Percentiles rank a stretch among this genome's conserved stretches.
Conservation (phyloP, 164 flowering plant species). For the Piper betle region DNA sequence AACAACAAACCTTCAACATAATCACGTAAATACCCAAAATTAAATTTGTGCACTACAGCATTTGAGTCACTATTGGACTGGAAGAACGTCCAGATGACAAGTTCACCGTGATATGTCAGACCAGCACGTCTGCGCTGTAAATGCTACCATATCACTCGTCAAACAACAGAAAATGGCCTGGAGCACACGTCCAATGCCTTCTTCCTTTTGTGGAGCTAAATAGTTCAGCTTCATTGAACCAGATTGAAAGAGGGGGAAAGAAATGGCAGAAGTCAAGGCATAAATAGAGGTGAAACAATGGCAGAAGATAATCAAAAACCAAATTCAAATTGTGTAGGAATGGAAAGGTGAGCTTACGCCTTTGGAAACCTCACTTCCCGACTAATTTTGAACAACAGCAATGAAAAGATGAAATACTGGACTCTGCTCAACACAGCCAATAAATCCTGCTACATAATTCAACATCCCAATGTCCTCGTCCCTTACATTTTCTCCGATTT, state of each 20-base stretch:
- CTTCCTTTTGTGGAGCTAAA: constrained; percentile 34
- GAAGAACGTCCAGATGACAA: constrained; percentile 31
- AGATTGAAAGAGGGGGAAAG: constrained; percentile 22
- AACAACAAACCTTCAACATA: constrained; percentile 62
- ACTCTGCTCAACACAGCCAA: too few species aligned
- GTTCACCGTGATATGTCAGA: constrained; percentile 48
- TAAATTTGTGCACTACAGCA: constrained; percentile 21
- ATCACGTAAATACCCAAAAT: constrained; percentile 66
- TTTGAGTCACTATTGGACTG: constrained; percentile 29
- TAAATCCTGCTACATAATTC: too few species aligned
- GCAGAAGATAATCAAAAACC: too few species aligned
- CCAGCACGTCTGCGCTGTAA: constrained; percentile 78
- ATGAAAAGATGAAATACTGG: too few species aligned
- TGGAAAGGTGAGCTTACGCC: too few species aligned
- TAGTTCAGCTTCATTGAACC: constrained; percentile 33
- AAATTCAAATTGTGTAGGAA: too few species aligned
- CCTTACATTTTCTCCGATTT: too few species aligned
- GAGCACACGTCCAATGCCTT: constrained; percentile 1
- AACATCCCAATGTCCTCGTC: too few species aligned
- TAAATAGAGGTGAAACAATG: too few species aligned
- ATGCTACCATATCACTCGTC: neutral
- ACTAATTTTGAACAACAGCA: too few species aligned
- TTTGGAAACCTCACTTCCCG: too few species aligned
- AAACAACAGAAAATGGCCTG: constrained; percentile 1
- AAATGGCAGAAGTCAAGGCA: constrained; percentile 30